These are phyloP conservation scores for Moringa oleifera DNA, from an alignment of 345 rosid species.

Conservation along the genomic window DNA sequence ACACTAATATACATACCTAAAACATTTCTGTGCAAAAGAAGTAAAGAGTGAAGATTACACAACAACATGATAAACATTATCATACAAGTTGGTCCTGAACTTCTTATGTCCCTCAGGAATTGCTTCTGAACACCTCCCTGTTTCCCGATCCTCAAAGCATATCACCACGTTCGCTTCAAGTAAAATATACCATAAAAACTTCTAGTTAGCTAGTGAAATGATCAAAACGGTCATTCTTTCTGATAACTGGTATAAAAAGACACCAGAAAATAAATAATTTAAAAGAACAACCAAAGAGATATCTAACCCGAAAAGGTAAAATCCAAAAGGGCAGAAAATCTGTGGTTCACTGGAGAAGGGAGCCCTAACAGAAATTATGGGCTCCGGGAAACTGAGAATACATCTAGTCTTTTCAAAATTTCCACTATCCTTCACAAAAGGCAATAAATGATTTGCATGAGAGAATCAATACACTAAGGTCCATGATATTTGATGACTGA, in stretches of 20 bases:
- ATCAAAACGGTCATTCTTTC: conserved; percentile 11
- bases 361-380: not conserved
- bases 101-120: conserved; percentile 51
- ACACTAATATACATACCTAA: not conserved
- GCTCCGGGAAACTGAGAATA: not conserved
- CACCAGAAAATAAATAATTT: too few species aligned
- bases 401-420: too few species aligned
- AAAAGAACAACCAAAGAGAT: not conserved
- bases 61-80: conserved; percentile 10
- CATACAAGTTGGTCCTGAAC: conserved; percentile 61
- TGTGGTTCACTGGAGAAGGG: not conserved
- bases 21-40: conserved; percentile 1
- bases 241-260: conserved; percentile 5
- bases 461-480: not conserved
- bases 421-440: not conserved
- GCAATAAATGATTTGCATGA: not conserved
- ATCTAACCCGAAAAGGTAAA: not conserved
- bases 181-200: conserved; percentile 18
- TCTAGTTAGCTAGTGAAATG: conserved; percentile 16
- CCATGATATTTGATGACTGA: not conserved
- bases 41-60: conserved; percentile 11
- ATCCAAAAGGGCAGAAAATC: not conserved
- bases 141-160: conserved; percentile 75
- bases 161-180: conserved; percentile 85
- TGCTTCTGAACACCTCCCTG: conserved; percentile 73